A percentile compares a stretch with the other conserved stretches of the same genome.
Evolutionary conservation across 345 rosid genomes (phyloP).

Genomic region (Diplotaxis tenuifolia): DNA sequence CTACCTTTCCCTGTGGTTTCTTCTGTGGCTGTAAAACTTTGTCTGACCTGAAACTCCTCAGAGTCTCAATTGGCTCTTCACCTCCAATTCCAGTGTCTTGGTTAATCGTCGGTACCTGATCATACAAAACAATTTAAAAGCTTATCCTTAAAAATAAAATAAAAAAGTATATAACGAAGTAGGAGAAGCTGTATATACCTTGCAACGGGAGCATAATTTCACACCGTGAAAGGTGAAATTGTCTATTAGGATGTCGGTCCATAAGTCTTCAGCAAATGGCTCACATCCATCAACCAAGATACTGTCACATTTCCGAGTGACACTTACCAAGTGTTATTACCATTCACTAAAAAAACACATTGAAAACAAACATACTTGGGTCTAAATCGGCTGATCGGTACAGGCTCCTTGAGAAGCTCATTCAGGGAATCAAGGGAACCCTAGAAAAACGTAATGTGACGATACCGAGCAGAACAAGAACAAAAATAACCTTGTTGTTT

Average conservation of each 20-base stretch:
- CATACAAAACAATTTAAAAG: not conserved
- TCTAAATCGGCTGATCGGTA: constrained; percentile 84
- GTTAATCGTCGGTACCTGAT: constrained; percentile 66
- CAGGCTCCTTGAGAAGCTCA: constrained; percentile 65
- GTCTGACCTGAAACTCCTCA: constrained; percentile 60
- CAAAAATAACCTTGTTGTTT: not conserved
- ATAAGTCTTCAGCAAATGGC: constrained; percentile 82
- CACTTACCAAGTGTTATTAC: constrained; percentile 5
- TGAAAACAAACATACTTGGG: constrained; percentile 60
- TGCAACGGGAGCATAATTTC: constrained; percentile 77
- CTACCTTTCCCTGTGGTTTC: constrained; percentile 75
- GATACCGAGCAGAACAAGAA: not conserved
- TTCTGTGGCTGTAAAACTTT: constrained; percentile 58
- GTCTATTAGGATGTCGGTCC: constrained; percentile 66
- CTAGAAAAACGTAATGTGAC: constrained; percentile 43
- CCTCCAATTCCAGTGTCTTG: constrained; percentile 65
- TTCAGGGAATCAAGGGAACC: constrained; percentile 81
- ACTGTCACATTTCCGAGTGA: constrained; percentile 41
- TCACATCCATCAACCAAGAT: constrained; percentile 78
- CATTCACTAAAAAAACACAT: not conserved
- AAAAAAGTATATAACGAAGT: not conserved
- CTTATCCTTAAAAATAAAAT: not conserved
- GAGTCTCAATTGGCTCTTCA: constrained; percentile 64
- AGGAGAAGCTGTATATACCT: constrained; percentile 48
- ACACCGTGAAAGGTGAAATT: constrained; percentile 59